phyloP scores from a whole-genome alignment of 2,329 filamentous ascomycete species.

The Colletotrichum musicola region DNA sequence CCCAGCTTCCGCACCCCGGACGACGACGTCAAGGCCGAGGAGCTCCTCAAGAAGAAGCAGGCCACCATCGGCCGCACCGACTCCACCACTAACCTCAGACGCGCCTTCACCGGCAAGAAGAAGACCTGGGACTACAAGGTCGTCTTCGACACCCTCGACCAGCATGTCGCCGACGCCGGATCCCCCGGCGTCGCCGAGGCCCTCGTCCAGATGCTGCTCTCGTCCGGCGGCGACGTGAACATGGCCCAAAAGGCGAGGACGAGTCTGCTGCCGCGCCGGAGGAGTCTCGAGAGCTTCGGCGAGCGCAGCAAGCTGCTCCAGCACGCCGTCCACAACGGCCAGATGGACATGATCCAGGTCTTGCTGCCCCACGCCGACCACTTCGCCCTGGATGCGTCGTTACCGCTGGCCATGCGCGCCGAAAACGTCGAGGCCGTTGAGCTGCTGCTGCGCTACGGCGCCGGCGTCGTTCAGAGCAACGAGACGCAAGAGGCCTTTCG shows the following conservation, averaged over 20 bases:
- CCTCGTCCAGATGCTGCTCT: conserved; percentile 62
- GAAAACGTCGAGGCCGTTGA: conserved; percentile 59
- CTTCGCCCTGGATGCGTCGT: conserved; percentile 61
- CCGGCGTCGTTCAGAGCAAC: conserved; percentile 47
- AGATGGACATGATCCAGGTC: conserved; percentile 66
- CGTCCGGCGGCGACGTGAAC: conserved; percentile 64
- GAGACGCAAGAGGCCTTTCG: conserved; percentile 68
- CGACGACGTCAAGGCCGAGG: conserved; percentile 67
- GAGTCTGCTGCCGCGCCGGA: conserved; percentile 61
- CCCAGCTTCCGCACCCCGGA: conserved; percentile 59
- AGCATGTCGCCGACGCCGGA: conserved; percentile 62
- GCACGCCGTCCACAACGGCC: conserved; percentile 62
- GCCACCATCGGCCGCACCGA: conserved; percentile 47
- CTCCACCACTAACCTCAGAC: conserved; percentile 48
- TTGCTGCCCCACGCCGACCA: conserved; percentile 66
- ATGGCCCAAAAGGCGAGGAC: conserved; percentile 60
- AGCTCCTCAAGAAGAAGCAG: conserved; percentile 63
- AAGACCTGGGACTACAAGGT: conserved; percentile 67
- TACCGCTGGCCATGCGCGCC: conserved; percentile 62
- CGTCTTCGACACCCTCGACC: conserved; percentile 64
- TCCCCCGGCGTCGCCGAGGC: conserved; percentile 69
- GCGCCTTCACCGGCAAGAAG: conserved; percentile 61
- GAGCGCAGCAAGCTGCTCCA: conserved; percentile 65
- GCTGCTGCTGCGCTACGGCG: conserved; percentile 64
- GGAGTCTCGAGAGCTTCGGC: conserved; percentile 61